A percentile compares a stretch with the other conserved stretches of the same genome.
These are phyloP conservation scores for Eucalyptus albens DNA, from an alignment of 345 rosid species.

Conservation along the genomic window DNA sequence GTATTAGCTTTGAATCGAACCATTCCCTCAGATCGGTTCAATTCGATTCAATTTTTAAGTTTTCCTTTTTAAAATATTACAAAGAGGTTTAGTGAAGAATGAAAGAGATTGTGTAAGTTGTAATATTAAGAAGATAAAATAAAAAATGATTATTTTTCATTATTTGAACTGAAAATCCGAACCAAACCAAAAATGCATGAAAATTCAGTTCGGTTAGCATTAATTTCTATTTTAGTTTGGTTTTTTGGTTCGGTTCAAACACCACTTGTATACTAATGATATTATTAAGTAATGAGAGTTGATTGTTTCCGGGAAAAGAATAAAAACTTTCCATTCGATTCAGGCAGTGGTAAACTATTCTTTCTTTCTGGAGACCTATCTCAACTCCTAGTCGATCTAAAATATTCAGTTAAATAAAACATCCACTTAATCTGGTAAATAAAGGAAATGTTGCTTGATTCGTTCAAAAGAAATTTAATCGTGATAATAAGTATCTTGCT, in stretches of 20 bases:
- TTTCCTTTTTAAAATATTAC: too few species aligned
- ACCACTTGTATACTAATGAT: too few species aligned
- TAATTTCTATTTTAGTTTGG: too few species aligned
- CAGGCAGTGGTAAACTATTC: neutral
- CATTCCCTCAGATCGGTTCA: fast-evolving
- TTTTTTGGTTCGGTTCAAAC: too few species aligned
- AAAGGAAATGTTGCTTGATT: neutral
- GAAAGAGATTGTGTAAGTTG: too few species aligned
- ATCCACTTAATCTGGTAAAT: neutral
- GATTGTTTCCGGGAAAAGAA: neutral
- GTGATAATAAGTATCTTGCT: neutral
- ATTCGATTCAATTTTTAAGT: fast-evolving
- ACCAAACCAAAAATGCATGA: too few species aligned
- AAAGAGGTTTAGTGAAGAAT: too few species aligned
- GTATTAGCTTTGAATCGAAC: too few species aligned
- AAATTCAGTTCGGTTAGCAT: too few species aligned
- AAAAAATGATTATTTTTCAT: too few species aligned
- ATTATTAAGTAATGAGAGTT: too few species aligned
- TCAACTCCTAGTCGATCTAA: neutral
- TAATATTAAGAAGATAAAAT: too few species aligned
- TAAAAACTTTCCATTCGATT: neutral
- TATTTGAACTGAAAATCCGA: fast-evolving
- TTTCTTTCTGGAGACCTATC: neutral
- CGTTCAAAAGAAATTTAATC: neutral
- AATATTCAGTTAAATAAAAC: neutral